Evolutionary conservation across 306 rosid genomes (phyloP), one percentile per base, ranked within the genome.

Genomic region (Prunus padus): DNA sequence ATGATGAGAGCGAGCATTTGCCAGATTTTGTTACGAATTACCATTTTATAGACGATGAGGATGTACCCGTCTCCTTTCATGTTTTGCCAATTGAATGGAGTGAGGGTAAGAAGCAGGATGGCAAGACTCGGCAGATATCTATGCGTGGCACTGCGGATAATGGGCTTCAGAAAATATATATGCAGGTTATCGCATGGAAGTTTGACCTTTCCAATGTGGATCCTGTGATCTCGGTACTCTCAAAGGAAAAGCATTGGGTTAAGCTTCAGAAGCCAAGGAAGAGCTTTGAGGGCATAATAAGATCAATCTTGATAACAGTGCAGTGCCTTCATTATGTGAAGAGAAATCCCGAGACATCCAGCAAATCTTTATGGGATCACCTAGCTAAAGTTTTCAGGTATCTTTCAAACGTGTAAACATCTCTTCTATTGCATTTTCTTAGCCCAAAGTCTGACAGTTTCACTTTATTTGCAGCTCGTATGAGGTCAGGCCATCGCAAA

Each of bases 261-360:
- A 84, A 77, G 71, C 96, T 95, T 76, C 83, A 84, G 84, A 92
- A 87, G 88, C 93, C 99, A 4, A 84, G 96, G 81, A 92, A 89
- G 78, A 84, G 92, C 79, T 95, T 82, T 31, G 93, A 87, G 83
- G 90, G 72, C 11, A 82, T 69, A 10, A 79, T 95, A 68, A 86
- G 96, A 85, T 79, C 92, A 65, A 65, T 88, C 42, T 74, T 95
- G 75, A 63, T 90, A 22, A 86, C 97, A 1, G 76, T 95, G 77
- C 82, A 90, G 23, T 89, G 84, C 72, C 84, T 95, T 75, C 87
- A 86, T 82, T 81, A 69, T 71, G 82, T 81, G 47, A 86, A 50
- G 80, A 85, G 82, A 79, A 84, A 83, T 83, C 92, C 93, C 11
- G 93, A 88, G 16, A 59, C 86, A 49, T 74, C 89, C 40, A 76